phyloP scores from a whole-genome alignment of 192 early-diverging fungal species.

The Dissophora globulifera region DNA sequence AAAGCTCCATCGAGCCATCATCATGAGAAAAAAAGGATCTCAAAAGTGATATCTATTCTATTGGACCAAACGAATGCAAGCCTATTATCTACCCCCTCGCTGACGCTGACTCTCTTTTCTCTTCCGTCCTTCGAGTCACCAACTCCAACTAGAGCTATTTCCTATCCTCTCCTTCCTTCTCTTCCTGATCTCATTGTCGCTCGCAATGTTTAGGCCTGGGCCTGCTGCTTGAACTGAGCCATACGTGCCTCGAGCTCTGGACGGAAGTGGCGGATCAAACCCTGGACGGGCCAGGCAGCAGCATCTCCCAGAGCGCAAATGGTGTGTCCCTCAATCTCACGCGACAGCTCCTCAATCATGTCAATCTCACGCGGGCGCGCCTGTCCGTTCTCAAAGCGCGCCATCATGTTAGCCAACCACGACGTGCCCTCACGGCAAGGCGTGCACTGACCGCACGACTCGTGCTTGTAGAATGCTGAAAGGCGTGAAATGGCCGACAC shows the following conservation, averaged over 20 bases:
- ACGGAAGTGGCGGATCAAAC: conserved; percentile 93
- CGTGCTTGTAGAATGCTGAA: conserved; percentile 96
- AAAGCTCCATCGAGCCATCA: no score
- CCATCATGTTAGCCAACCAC: conserved; percentile 98
- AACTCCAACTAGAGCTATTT: neutral
- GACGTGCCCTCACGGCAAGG: conserved; percentile 97
- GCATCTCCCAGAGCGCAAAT: conserved; percentile 99
- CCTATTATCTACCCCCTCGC: no score
- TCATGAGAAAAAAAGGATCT: no score
- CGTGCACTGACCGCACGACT: conserved; percentile 99
- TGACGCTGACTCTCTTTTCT: no score
- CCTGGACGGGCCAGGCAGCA: conserved; percentile 97
- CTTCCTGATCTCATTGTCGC: no score
- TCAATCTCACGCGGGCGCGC: conserved; percentile 91
- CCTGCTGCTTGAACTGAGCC: conserved; percentile 50
- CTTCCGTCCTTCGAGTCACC: neutral
- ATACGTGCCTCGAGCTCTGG: conserved; percentile 83
- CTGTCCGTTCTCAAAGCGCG: conserved; percentile 89
- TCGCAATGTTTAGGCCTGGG: conserved; percentile 20
- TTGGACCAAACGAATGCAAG: no score
- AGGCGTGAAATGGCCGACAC: conserved; percentile 93
- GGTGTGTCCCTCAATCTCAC: conserved; percentile 99
- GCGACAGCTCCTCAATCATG: conserved; percentile 92
- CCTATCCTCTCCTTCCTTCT: neutral
- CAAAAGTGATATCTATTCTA: no score